These are phyloP conservation scores for Periconia sp. DNA, from an alignment of 2,329 filamentous ascomycete genomes.

Conservation along the genomic window DNA sequence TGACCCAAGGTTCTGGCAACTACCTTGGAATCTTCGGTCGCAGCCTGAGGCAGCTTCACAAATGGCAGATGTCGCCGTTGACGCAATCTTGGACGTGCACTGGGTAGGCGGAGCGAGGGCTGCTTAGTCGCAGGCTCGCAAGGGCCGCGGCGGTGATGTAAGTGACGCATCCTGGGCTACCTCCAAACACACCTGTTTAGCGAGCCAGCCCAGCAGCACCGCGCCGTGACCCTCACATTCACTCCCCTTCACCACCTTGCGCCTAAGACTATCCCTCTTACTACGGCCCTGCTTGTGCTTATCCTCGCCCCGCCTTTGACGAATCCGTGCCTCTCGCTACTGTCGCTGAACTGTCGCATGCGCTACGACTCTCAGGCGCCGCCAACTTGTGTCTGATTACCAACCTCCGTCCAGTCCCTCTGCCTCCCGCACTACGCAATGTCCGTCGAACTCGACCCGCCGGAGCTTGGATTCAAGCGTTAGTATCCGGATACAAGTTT, in stretches of 20 bases:
- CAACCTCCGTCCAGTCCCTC: constrained; percentile 28
- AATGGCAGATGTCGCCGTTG: too few relatives aligned
- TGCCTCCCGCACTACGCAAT: constrained; percentile 60
- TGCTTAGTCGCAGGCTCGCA: too few relatives aligned
- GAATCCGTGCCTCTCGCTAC: constrained; percentile 11
- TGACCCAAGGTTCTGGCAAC: too few relatives aligned
- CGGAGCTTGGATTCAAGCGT: constrained; percentile 94
- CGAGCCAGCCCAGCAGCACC: too few relatives aligned
- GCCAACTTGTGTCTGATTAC: constrained; percentile 30
- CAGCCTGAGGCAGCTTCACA: too few relatives aligned
- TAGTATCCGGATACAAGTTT: constrained; percentile 45
- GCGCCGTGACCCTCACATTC: too few relatives aligned
- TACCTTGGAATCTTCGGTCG: too few relatives aligned
- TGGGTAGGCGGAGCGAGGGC: too few relatives aligned
- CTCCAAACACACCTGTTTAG: too few relatives aligned
- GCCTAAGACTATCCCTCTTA: not conserved
- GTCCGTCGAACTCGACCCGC: constrained; percentile 92
- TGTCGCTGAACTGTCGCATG: constrained; percentile 17
- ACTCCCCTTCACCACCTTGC: constrained; percentile 1
- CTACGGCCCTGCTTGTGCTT: not conserved
- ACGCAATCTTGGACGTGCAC: too few relatives aligned
- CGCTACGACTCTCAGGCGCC: constrained; percentile 13
- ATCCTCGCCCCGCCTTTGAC: constrained; percentile 4
- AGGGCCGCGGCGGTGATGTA: too few relatives aligned
- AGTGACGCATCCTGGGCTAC: too few relatives aligned